Evolutionary conservation across 768 basidiomycete species (phyloP).

Genomic region (Chalciporus sphaerocephalus): DNA sequence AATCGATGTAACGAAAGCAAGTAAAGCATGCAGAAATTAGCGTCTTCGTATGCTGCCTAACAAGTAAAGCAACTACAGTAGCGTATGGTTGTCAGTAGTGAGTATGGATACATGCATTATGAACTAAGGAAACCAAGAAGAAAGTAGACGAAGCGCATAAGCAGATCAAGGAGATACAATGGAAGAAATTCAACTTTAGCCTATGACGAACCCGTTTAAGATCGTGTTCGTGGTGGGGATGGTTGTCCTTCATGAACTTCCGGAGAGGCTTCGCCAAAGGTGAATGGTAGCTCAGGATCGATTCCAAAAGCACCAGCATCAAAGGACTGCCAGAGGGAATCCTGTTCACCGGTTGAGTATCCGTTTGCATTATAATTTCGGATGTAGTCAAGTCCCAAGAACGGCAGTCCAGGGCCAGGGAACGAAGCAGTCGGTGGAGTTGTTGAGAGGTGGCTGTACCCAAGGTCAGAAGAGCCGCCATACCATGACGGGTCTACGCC

Average conservation of each 20-base stretch:
- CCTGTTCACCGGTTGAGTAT: conserved; percentile 35
- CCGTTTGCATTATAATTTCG: conserved; percentile 64
- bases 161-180: conserved; percentile 12
- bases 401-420: conserved; percentile 71
- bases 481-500: conserved; percentile 39
- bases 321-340: conserved; percentile 53
- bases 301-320: conserved; percentile 71
- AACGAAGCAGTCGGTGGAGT: conserved; percentile 64
- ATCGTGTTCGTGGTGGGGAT: conserved; percentile 23
- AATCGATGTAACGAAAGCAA: background rate
- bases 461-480: conserved; percentile 33
- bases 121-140: conserved; percentile 6
- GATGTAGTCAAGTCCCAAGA: conserved; percentile 79
- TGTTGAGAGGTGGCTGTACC: conserved; percentile 45
- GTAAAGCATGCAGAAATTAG: conserved; percentile 21
- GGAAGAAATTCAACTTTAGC: background rate
- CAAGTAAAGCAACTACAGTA: conserved; percentile 26
- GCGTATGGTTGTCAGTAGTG: conserved; percentile 16
- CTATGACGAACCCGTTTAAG: conserved; percentile 9
- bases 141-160: conserved; percentile 12
- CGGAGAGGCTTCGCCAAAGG: conserved; percentile 36
- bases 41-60: conserved; percentile 23
- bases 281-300: conserved; percentile 77
- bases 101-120: conserved; percentile 31
- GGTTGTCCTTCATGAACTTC: conserved; percentile 30